These are phyloP conservation scores for Urostyla sp. DNA, from an alignment of 73 alveolate genomes.

Conservation along the genomic window DNA sequence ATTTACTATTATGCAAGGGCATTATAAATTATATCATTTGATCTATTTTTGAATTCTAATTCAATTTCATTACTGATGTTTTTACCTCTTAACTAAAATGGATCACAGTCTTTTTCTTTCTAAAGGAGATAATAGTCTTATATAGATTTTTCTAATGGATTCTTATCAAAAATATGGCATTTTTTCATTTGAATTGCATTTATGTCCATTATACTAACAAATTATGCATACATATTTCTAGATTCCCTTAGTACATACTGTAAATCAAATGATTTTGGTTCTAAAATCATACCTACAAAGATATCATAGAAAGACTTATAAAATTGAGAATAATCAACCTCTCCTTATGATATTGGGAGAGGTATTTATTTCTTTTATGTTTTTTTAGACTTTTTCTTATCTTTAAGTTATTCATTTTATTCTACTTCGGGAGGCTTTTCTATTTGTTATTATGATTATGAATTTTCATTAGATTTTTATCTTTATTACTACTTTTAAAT, in stretches of 20 bases:
- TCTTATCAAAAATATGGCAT: slow-evolving; percentile 54
- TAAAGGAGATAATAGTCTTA: slow-evolving; percentile 49
- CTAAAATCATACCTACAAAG: slow-evolving; percentile 54
- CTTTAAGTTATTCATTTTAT: slow-evolving; percentile 5
- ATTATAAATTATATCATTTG: slow-evolving; percentile 55
- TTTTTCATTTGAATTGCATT: slow-evolving; percentile 45
- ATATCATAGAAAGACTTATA: slow-evolving; percentile 71
- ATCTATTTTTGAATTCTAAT: slow-evolving; percentile 55
- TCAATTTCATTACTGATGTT: slow-evolving; percentile 51
- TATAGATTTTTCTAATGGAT: slow-evolving; percentile 56
- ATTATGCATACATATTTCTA: slow-evolving; percentile 61
- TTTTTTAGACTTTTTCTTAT: slow-evolving; percentile 26
- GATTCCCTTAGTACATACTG: slow-evolving; percentile 49
- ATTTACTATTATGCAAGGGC: slow-evolving; percentile 64
- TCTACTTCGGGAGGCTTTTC: slow-evolving; percentile 22
- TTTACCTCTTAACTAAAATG: slow-evolving; percentile 50
- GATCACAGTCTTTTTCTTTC: slow-evolving; percentile 25
- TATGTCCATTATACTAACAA: slow-evolving; percentile 62
- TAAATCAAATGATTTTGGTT: slow-evolving; percentile 59
- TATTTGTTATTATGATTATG: slow-evolving; percentile 2
- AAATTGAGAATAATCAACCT: slow-evolving; percentile 43
- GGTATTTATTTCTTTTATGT: slow-evolving; percentile 10
- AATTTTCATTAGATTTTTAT: too few species aligned
- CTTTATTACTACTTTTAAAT: background rate
- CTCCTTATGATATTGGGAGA: slow-evolving; percentile 13